phyloP scores from a whole-genome alignment of 2,329 filamentous ascomycete species.

The Paecilomyces variotii region DNA sequence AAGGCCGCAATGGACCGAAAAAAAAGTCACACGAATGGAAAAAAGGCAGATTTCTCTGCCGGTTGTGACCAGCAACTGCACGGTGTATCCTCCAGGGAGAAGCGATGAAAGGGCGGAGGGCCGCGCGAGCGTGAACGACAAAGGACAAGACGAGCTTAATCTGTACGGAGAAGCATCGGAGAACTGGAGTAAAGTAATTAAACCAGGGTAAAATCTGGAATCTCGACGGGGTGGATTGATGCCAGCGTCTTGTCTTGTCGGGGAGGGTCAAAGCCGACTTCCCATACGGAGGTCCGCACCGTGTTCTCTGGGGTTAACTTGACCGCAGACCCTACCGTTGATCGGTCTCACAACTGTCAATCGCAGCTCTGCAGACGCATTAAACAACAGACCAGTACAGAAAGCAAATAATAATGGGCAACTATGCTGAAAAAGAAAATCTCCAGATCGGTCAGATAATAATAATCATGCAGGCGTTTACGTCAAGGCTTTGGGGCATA shows the following conservation, averaged over 20 bases:
- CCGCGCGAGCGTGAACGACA: neutral
- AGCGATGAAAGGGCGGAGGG: neutral
- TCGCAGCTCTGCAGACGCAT: neutral
- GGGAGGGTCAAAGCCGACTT: neutral
- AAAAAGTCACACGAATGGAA: neutral
- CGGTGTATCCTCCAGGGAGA: neutral
- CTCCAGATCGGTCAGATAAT: neutral
- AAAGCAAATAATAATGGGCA: too few species aligned
- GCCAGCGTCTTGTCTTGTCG: neutral
- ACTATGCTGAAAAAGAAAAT: neutral
- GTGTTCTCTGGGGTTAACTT: neutral
- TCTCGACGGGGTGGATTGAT: neutral
- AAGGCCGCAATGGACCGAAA: neutral
- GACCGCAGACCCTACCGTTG: neutral
- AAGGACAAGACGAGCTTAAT: neutral
- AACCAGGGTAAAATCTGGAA: neutral
- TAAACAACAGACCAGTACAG: neutral
- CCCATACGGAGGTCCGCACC: neutral
- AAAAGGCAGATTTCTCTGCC: neutral
- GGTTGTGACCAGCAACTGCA: neutral
- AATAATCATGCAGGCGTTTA: neutral
- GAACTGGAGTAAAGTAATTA: neutral
- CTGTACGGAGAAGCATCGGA: neutral
- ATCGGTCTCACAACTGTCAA: neutral
- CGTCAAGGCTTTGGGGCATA: neutral